Percentiles rank a stretch among this genome's conserved stretches.
Evolutionary conservation across 805 yeast genomes (phyloP).

Genomic region (Debaryomyces castellii): DNA sequence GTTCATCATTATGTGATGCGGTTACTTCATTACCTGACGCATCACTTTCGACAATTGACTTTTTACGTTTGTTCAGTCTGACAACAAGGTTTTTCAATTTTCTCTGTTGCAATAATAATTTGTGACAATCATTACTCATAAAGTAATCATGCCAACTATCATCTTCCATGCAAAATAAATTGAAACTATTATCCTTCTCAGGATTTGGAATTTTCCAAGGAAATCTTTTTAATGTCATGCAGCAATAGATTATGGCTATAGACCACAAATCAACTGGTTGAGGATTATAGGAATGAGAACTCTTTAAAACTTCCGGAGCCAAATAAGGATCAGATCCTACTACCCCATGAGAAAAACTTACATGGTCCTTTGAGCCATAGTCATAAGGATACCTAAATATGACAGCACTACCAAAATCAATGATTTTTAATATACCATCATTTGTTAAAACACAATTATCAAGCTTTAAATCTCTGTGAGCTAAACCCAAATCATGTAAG

Average conservation of each 20-base stretch:
- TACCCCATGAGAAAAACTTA: conserved; percentile 77
- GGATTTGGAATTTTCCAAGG: conserved; percentile 93
- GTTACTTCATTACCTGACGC: neutral
- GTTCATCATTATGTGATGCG: conserved; percentile 6
- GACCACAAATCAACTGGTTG: conserved; percentile 96
- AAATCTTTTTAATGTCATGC: conserved; percentile 87
- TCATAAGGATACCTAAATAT: conserved; percentile 86
- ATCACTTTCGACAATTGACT: conserved; percentile 16
- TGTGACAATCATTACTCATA: conserved; percentile 71
- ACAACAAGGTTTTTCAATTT: conserved; percentile 49
- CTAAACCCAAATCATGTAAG: conserved; percentile 79
- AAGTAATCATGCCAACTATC: conserved; percentile 76
- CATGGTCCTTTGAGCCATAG: conserved; percentile 46
- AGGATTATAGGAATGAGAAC: conserved; percentile 66
- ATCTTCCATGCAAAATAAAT: conserved; percentile 77
- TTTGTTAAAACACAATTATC: conserved; percentile 88
- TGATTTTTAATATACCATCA: conserved; percentile 83
- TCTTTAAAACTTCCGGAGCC: conserved; percentile 87
- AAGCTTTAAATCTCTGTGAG: conserved; percentile 87
- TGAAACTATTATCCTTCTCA: conserved; percentile 74
- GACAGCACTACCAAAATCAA: conserved; percentile 92
- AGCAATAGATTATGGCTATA: conserved; percentile 83
- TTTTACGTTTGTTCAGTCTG: conserved; percentile 42
- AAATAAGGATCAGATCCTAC: conserved; percentile 87
- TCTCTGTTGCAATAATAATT: conserved; percentile 57